Conservation (phyloP, 108 stramenopile species). For the Nannochloropsis gaditana region DNA sequence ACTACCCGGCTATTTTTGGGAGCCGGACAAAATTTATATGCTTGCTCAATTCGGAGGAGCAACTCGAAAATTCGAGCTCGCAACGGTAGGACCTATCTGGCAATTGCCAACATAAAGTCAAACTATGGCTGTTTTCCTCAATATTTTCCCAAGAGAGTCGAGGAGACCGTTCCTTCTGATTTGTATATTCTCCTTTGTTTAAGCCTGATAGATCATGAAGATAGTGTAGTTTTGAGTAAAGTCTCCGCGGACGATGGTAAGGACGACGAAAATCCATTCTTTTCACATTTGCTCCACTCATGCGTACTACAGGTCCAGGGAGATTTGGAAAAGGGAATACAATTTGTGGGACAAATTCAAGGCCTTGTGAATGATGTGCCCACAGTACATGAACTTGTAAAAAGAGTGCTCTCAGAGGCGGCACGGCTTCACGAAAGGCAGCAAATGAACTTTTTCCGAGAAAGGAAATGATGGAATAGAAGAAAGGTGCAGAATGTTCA, state of each 20-base stretch:
- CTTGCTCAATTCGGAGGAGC: not conserved
- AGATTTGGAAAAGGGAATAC: not conserved
- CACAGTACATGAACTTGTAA: conserved; percentile 65
- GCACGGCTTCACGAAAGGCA: not conserved
- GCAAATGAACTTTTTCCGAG: not conserved
- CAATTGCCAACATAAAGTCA: too few relatives aligned
- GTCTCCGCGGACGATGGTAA: too few relatives aligned
- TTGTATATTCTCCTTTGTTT: too few relatives aligned
- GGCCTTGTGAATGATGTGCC: conserved; percentile 60
- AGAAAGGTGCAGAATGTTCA: not conserved
- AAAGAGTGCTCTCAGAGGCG: conserved; percentile 65
- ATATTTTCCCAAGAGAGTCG: too few relatives aligned
- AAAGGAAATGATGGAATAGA: not conserved
- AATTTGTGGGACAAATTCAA: conserved; percentile 4
- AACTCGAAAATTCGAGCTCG: not conserved
- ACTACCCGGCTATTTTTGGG: not conserved
- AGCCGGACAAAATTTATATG: conserved; percentile 16
- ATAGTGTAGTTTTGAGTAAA: too few relatives aligned
- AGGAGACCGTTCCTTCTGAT: too few relatives aligned
- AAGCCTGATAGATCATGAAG: too few relatives aligned
- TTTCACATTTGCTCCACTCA: too few relatives aligned
- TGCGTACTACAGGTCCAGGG: not conserved
- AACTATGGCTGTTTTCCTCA: too few relatives aligned
- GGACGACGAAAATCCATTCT: too few relatives aligned
- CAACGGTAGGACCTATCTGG: not conserved